phyloP scores from a whole-genome alignment of 148 eudicot genomes.

The Rhododendron ferrugineum region DNA sequence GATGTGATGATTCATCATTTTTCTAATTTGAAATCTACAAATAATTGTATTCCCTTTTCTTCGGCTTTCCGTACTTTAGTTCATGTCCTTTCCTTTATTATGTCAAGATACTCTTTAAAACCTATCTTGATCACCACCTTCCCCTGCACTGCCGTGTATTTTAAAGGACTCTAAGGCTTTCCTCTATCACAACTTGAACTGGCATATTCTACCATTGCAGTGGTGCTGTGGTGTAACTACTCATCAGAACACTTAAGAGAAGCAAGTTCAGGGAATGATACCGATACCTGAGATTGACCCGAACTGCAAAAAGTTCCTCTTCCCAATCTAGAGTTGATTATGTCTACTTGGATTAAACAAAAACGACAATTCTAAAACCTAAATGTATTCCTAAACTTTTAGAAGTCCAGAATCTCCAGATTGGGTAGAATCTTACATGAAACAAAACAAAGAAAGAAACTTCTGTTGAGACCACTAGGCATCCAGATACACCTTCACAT shows the following conservation, averaged over 20 bases:
- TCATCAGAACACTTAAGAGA: background rate
- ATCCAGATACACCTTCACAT: background rate
- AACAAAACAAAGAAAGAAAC: background rate
- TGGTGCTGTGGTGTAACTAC: background rate
- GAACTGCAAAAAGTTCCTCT: background rate
- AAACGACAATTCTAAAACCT: background rate
- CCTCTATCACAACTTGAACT: background rate
- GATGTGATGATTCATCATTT: background rate
- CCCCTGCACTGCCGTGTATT: background rate
- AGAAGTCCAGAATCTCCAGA: background rate
- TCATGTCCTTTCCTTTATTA: background rate
- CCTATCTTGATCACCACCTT: background rate
- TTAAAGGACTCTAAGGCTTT: background rate
- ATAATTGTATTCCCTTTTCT: background rate
- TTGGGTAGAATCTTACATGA: background rate
- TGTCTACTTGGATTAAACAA: background rate
- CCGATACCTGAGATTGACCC: background rate
- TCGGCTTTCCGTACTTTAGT: background rate
- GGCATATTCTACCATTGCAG: background rate
- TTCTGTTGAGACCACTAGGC: background rate
- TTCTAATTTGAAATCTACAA: background rate
- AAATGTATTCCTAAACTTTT: background rate
- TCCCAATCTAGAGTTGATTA: background rate
- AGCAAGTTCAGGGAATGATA: background rate
- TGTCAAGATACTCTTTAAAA: background rate